phyloP scores from a whole-genome alignment of 73 alveolate species.

The Symbiodinium pilosum region DNA sequence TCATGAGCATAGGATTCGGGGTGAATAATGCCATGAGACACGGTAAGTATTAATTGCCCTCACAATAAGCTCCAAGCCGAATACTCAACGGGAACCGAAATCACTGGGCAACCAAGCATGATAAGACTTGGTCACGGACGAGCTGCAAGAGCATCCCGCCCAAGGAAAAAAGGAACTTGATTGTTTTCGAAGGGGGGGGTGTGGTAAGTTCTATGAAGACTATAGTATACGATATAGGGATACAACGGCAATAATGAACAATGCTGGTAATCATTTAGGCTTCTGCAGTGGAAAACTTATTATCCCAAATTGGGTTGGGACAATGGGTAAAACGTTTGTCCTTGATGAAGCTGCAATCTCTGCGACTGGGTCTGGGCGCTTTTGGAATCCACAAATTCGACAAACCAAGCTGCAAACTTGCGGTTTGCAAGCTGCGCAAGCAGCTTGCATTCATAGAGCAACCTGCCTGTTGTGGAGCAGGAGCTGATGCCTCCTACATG shows the following conservation, averaged over 20 bases:
- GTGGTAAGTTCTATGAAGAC: background rate
- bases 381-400: background rate
- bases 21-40: too few species aligned
- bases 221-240: background rate
- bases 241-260: background rate
- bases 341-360: background rate
- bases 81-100: background rate
- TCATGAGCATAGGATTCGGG: too few species aligned
- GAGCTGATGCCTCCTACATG: constrained; percentile 1
- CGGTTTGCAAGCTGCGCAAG: constrained; percentile 10
- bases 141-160: background rate
- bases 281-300: background rate
- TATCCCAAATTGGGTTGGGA: background rate
- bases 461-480: background rate
- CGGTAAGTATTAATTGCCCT: too few species aligned
- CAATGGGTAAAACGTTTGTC: background rate
- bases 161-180: background rate
- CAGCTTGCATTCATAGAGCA: background rate
- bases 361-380: background rate
- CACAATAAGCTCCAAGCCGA: background rate
- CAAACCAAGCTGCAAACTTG: background rate
- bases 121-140: background rate
- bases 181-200: background rate
- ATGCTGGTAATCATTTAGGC: too few species aligned
- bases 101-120: background rate